Conservation (phyloP, 257 asterid species). For the Solanum microdontum region DNA sequence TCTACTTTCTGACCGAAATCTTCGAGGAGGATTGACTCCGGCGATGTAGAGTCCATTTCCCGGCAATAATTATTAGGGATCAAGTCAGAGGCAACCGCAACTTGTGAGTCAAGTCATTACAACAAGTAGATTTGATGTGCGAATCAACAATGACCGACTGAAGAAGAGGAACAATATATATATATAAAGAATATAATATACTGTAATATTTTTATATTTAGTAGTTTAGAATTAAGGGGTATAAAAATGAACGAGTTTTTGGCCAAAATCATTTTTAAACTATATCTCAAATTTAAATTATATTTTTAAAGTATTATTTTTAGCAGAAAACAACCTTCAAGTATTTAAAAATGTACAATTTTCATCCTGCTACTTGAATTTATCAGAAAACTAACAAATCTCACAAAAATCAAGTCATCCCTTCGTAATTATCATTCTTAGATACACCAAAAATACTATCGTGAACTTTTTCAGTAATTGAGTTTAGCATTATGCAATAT, state of each 20-base stretch:
- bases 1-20: constrained; percentile 99
- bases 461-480: too few relatives aligned
- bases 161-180: background rate
- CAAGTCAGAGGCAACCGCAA: background rate
- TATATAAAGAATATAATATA: too few relatives aligned
- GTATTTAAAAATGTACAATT: background rate
- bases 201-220: background rate
- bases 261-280: too few relatives aligned
- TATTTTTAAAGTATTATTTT: too few relatives aligned
- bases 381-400: background rate
- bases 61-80: background rate
- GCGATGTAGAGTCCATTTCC: constrained; percentile 16
- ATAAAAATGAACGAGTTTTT: too few relatives aligned
- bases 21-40: constrained; percentile 49
- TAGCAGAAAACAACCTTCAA: background rate
- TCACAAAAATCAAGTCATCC: background rate
- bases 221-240: background rate
- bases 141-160: background rate
- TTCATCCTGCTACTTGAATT: background rate
- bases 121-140: background rate
- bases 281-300: too few relatives aligned
- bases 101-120: background rate
- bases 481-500: background rate
- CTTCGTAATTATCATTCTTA: background rate
- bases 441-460: too few relatives aligned